Conservation (phyloP, 2,329 filamentous ascomycete genomes). For the Cryphonectria japonica region DNA sequence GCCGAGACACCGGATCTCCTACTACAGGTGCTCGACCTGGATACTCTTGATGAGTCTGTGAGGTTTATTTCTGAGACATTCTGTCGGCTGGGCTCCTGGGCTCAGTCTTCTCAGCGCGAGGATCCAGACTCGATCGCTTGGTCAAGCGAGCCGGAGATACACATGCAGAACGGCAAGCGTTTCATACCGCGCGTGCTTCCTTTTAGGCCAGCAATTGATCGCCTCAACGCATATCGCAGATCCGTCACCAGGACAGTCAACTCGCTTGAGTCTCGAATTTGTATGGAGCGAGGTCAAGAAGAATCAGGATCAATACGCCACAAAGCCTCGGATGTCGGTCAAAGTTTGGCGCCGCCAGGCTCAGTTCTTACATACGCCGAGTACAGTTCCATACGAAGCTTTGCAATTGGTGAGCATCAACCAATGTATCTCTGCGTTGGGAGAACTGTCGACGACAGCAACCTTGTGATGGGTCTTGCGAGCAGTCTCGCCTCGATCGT, state of each 20-base stretch:
- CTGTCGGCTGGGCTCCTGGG: slow-evolving; percentile 31
- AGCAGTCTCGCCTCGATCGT: slow-evolving; percentile 8
- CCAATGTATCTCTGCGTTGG: slow-evolving; percentile 42
- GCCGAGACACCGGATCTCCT: slow-evolving; percentile 39
- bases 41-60: slow-evolving; percentile 22
- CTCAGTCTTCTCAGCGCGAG: neutral
- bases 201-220: slow-evolving; percentile 43
- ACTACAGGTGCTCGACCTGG: slow-evolving; percentile 40
- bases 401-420: slow-evolving; percentile 32
- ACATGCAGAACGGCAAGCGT: slow-evolving; percentile 40
- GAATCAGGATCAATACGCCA: slow-evolving; percentile 31
- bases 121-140: slow-evolving; percentile 34
- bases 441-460: slow-evolving; percentile 33
- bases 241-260: slow-evolving; percentile 40
- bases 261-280: slow-evolving; percentile 39
- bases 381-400: slow-evolving; percentile 42
- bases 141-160: slow-evolving; percentile 43
- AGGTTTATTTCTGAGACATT: slow-evolving; percentile 32
- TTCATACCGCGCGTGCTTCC: slow-evolving; percentile 46
- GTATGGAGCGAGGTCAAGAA: slow-evolving; percentile 32
- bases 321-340: slow-evolving; percentile 24
- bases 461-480: slow-evolving; percentile 37
- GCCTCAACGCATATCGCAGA: slow-evolving; percentile 44
- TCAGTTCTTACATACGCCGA: slow-evolving; percentile 37
- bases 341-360: neutral